These are phyloP conservation scores for Erysimum cheiri DNA, from an alignment of 441 rosid species.

Conservation along the genomic window DNA sequence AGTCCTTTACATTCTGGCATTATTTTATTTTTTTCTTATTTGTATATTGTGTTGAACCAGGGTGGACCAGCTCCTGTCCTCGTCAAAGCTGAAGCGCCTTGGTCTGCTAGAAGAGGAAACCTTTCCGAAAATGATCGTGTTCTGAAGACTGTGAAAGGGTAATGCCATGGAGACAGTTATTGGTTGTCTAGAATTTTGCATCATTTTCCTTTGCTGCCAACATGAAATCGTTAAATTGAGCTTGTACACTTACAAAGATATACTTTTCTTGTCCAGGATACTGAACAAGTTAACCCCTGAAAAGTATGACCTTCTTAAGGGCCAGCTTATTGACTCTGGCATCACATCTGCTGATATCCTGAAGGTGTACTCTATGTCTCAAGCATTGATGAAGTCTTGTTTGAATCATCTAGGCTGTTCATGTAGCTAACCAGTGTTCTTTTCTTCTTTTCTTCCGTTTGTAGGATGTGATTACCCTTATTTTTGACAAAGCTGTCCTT, in stretches of 20 bases:
- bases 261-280: conserved; percentile 57
- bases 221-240: not conserved
- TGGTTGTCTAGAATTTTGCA: conserved; percentile 20
- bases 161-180: conserved; percentile 32
- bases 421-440: conserved; percentile 16
- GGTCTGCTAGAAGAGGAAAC: conserved; percentile 62
- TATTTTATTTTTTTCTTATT: conserved; percentile 8
- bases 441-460: conserved; percentile 23
- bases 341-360: conserved; percentile 82
- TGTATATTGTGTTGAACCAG: conserved; percentile 44
- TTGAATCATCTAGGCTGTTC: conserved; percentile 7
- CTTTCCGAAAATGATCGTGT: conserved; percentile 69
- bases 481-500: conserved; percentile 72
- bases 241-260: conserved; percentile 24
- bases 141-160: conserved; percentile 74
- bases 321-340: conserved; percentile 91
- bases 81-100: conserved; percentile 66
- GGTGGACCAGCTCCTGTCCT: conserved; percentile 60
- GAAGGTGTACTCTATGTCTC: conserved; percentile 51
- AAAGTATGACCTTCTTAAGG: conserved; percentile 89
- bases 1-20: conserved; percentile 12
- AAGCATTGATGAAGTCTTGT: conserved; percentile 10
- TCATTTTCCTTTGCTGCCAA: not conserved
- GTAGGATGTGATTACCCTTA: conserved; percentile 65
- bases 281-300: conserved; percentile 93